These are phyloP conservation scores for Phytopythium delawarense DNA, from an alignment of 352 stramenopile species.

Conservation along the genomic window DNA sequence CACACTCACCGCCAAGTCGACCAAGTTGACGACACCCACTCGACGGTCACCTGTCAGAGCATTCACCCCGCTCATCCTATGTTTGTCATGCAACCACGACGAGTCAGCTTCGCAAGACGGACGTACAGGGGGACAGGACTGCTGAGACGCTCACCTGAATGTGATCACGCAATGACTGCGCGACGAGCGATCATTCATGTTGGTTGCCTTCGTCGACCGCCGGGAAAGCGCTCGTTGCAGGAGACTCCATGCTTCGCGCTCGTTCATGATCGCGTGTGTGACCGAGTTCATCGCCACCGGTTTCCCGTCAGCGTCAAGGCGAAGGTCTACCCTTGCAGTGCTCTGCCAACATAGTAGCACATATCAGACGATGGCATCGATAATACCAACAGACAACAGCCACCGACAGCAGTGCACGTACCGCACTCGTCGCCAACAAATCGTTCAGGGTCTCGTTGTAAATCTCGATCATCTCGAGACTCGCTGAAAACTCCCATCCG, in stretches of 20 bases:
- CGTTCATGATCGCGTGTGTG: constrained; percentile 43
- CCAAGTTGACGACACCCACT: constrained; percentile 69
- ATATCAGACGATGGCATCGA: background rate
- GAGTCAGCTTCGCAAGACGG: background rate
- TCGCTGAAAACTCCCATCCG: constrained; percentile 73
- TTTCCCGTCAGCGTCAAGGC: constrained; percentile 64
- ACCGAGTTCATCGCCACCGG: constrained; percentile 61
- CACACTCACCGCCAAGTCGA: constrained; percentile 70
- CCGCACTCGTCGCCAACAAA: constrained; percentile 68
- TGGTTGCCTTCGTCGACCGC: constrained; percentile 78
- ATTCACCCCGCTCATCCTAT: constrained; percentile 62
- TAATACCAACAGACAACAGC: background rate
- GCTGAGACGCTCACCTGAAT: constrained; percentile 40
- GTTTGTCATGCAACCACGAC: background rate
- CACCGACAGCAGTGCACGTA: constrained; percentile 16
- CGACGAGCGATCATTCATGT: constrained; percentile 84
- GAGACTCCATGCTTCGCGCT: constrained; percentile 63
- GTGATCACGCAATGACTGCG: constrained; percentile 84
- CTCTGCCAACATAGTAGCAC: constrained; percentile 18
- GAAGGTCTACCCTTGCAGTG: constrained; percentile 65
- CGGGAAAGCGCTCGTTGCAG: constrained; percentile 53
- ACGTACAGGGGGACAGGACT: no score
- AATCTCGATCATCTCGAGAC: constrained; percentile 93
- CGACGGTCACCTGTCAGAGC: constrained; percentile 46
- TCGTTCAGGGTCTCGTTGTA: constrained; percentile 97